phyloP scores from a whole-genome alignment of 2,329 filamentous ascomycete genomes.

The Phyllosticta ampelicida region DNA sequence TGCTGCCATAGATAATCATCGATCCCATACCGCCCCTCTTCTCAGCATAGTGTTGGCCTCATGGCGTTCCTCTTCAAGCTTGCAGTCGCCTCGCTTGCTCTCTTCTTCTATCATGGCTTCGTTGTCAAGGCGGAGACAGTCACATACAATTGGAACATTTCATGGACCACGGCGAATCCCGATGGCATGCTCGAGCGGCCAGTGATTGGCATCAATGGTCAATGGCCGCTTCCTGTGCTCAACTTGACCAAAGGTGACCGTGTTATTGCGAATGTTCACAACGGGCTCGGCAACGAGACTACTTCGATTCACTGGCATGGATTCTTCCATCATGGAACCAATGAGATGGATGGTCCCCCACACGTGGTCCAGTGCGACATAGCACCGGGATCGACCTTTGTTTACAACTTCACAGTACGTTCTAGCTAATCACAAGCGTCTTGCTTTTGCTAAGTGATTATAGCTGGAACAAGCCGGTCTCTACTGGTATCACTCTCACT shows the following conservation, averaged over 20 bases:
- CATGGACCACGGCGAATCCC: conserved; percentile 61
- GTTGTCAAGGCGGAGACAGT: conserved; percentile 28
- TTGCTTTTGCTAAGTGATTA: background rate
- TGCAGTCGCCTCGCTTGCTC: background rate
- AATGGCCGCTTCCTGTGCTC: conserved; percentile 62
- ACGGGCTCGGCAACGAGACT: conserved; percentile 50
- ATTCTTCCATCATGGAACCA: conserved; percentile 55
- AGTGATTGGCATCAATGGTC: conserved; percentile 63
- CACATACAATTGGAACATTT: conserved; percentile 56
- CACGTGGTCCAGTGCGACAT: conserved; percentile 59
- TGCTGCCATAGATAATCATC: background rate
- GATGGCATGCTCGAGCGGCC: conserved; percentile 51
- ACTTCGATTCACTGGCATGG: conserved; percentile 63
- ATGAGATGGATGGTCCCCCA: conserved; percentile 59
- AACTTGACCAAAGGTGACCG: conserved; percentile 50
- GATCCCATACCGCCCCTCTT: background rate
- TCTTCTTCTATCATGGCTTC: conserved; percentile 15
- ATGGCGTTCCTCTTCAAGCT: background rate
- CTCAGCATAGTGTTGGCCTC: background rate
- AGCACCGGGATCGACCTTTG: conserved; percentile 51
- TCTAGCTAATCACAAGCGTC: background rate
- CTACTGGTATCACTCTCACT: conserved; percentile 71
- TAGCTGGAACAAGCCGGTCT: conserved; percentile 41
- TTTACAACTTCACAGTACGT: conserved; percentile 53
- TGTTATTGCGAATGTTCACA: conserved; percentile 46